These are phyloP conservation scores for Globisporangium splendens DNA, from an alignment of 352 stramenopile genomes.

Conservation along the genomic window DNA sequence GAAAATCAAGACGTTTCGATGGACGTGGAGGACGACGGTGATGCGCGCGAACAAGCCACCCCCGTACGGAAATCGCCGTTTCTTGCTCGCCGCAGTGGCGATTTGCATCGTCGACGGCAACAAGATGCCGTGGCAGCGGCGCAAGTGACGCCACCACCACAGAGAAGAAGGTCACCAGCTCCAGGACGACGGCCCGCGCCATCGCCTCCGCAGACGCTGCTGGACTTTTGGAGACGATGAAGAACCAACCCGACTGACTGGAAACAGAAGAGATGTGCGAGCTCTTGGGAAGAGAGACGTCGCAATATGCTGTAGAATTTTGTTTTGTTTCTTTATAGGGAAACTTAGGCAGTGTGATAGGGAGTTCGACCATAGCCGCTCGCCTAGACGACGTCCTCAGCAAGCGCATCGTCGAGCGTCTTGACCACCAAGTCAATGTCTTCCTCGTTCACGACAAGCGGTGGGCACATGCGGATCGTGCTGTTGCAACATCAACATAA, in stretches of 20 bases:
- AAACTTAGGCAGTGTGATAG: too few species aligned
- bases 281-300: too few species aligned
- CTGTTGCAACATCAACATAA: slow-evolving; percentile 22
- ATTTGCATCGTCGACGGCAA: background rate
- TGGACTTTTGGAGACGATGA: slow-evolving; percentile 37
- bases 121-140: slow-evolving; percentile 11
- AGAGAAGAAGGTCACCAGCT: too few species aligned
- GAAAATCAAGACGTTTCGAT: slow-evolving; percentile 8
- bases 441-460: slow-evolving; percentile 76
- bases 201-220: slow-evolving; percentile 25
- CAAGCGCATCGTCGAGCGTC: slow-evolving; percentile 62
- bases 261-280: background rate
- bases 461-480: slow-evolving; percentile 78
- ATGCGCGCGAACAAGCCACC: slow-evolving; percentile 3
- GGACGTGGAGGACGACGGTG: slow-evolving; percentile 3
- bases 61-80: slow-evolving; percentile 16
- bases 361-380: background rate
- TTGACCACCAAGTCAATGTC: slow-evolving; percentile 73
- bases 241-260: background rate
- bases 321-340: too few species aligned
- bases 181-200: background rate
- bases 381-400: slow-evolving; percentile 50
- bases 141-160: slow-evolving; percentile 4
- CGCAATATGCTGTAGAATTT: too few species aligned
- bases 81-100: slow-evolving; percentile 19